phyloP scores from a whole-genome alignment of 2,329 filamentous ascomycete species.

The Fusarium lyarnte region DNA sequence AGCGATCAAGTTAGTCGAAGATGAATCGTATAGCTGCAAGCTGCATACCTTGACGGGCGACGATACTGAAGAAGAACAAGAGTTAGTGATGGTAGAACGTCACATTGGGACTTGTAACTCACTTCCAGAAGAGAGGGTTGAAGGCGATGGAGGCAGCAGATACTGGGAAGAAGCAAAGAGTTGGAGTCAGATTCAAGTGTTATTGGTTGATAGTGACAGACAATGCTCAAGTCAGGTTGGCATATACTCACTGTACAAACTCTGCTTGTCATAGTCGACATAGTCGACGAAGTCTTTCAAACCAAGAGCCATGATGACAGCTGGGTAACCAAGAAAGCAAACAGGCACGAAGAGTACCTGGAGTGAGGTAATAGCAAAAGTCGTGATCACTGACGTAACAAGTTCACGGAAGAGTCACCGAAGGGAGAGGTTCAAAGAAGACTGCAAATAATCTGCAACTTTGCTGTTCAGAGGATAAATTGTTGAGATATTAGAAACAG shows the following conservation, averaged over 20 bases:
- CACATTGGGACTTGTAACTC: slow-evolving; percentile 54
- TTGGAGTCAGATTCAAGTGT: slow-evolving; percentile 22
- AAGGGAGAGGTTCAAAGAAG: not conserved
- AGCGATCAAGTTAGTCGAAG: slow-evolving; percentile 27
- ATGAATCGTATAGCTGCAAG: not conserved
- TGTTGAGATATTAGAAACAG: not conserved
- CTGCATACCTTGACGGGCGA: slow-evolving; percentile 78
- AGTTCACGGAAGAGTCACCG: slow-evolving; percentile 31
- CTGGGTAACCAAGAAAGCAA: not conserved
- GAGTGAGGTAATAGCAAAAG: slow-evolving; percentile 1
- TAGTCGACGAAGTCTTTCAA: slow-evolving; percentile 65
- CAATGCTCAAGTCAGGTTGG: slow-evolving; percentile 3
- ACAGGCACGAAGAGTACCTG: not conserved
- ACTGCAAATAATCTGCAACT: not conserved
- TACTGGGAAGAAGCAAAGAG: slow-evolving; percentile 61
- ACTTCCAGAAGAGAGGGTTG: slow-evolving; percentile 99
- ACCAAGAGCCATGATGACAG: slow-evolving; percentile 52
- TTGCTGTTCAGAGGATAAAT: slow-evolving; percentile 6
- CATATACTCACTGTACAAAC: slow-evolving; percentile 68
- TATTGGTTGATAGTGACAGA: not conserved
- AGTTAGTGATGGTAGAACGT: slow-evolving; percentile 45
- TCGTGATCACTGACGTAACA: slow-evolving; percentile 30
- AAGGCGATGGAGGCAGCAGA: slow-evolving; percentile 86
- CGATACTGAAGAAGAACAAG: slow-evolving; percentile 67
- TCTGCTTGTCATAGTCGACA: slow-evolving; percentile 74